Conservation (phyloP, 2,329 filamentous ascomycete species). For the Venturia asperata region DNA sequence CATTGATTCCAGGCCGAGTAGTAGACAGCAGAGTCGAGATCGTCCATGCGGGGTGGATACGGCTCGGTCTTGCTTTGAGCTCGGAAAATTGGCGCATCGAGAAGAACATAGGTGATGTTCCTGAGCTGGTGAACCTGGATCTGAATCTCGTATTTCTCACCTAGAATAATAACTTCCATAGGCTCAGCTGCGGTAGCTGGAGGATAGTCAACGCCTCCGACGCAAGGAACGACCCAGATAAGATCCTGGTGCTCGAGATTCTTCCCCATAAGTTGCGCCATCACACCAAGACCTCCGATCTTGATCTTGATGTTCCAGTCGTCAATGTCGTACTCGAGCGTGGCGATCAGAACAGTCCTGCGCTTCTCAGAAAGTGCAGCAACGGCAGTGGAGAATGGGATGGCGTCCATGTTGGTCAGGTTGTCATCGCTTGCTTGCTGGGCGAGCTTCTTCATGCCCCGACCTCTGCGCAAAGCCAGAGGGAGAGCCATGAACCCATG, state of each 20-base stretch:
- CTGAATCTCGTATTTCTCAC: constrained; percentile 52
- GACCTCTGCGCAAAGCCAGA: constrained; percentile 20
- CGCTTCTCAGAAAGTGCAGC: constrained; percentile 28
- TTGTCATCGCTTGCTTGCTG: constrained; percentile 2
- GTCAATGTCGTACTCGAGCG: constrained; percentile 66
- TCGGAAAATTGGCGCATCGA: constrained; percentile 61
- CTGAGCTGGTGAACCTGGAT: constrained; percentile 57
- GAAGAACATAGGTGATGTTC: constrained; percentile 62
- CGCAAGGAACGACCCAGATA: constrained; percentile 48
- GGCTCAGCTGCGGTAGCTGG: constrained; percentile 51
- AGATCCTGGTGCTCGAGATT: constrained; percentile 57
- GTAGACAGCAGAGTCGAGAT: constrained; percentile 60
- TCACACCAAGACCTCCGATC: constrained; percentile 62
- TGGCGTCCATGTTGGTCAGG: constrained; percentile 7
- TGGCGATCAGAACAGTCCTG: constrained; percentile 58
- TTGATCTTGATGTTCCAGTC: constrained; percentile 66
- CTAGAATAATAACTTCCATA: constrained; percentile 57
- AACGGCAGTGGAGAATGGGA: background rate
- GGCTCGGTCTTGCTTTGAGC: constrained; percentile 56
- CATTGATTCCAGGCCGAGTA: constrained; percentile 66
- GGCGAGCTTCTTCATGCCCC: constrained; percentile 19
- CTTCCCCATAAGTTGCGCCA: constrained; percentile 63
- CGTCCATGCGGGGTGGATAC: constrained; percentile 62
- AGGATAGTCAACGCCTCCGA: constrained; percentile 59
- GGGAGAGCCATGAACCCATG: constrained; percentile 19